Base-by-base conservation (phyloP, 345 rosid species). In the Acer saccharum region DNA sequence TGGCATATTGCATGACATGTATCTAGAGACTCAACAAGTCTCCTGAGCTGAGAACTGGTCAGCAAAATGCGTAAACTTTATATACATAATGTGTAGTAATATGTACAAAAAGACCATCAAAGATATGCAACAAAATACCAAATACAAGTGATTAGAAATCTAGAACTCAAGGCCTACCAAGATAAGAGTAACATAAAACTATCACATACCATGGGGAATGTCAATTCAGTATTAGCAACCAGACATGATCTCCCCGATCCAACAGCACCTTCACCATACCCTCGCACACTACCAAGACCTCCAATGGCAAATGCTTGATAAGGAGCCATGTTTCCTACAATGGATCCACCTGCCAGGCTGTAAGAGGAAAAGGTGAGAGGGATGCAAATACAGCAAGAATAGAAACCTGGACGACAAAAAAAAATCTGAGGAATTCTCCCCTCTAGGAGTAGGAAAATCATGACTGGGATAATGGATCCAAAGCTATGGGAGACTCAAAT, bases 261-360 rank as follows among this genome's bases (percentile, higher is more conserved):
- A 83, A 93, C 89, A 79, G 94, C 97, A 12, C 98, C 99, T 58
- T 95, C 97, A 67, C 99, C 99, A 80, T 93, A 93, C 44, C 99
- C 98, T 62, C 98, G 87, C 12, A 95, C 97, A 74, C 94, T 92
- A 73, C 92, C 94, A 54, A 89, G 71, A 78, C 99, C 99, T 39
- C 99, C 99, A 68, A 95, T 85, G 78, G 98, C 87, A 89, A 95
- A 95, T 75, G 99, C 97, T 85, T 93, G 99, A 84, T 93, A 92
- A 81, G 99, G 98, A 83, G 99, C 96, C 96, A 95, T 95, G 84
- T 93, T 98, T 81, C 99, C 99, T 57, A 95, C 99, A 80, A 93
- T 95, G 54, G 98, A 93, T 77, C 99, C 98, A 79, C 96, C 97
- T 84, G 96, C 91, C 86, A 95, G 80, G 87, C 98, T 95, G 89